A percentile compares a stretch with the other conserved stretches of the same genome.
Conservation (phyloP, 2,329 filamentous ascomycete genomes). For the Penicillium sp. region DNA sequence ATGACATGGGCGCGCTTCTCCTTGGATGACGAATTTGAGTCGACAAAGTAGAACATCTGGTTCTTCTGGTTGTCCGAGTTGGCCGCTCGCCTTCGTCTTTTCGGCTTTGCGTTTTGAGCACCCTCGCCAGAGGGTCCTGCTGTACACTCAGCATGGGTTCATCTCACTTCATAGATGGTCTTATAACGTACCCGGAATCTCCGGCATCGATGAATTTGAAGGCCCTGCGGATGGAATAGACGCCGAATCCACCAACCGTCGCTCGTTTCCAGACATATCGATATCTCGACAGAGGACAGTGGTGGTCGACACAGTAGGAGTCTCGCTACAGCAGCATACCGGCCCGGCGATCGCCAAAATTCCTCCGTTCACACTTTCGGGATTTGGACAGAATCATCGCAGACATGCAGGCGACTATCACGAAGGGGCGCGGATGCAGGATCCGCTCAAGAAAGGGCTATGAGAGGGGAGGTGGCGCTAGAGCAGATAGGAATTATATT, state of each 20-base stretch:
- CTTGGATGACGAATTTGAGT: slow-evolving; percentile 38
- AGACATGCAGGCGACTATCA: slow-evolving; percentile 8
- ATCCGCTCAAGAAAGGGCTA: slow-evolving; percentile 8
- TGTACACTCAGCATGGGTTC: slow-evolving; percentile 4
- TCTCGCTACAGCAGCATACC: slow-evolving; percentile 16
- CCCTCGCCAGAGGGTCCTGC: slow-evolving; percentile 20
- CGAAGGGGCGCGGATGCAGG: slow-evolving; percentile 2
- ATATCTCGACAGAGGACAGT: slow-evolving; percentile 5
- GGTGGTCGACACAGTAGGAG: slow-evolving; percentile 5
- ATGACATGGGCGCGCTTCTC: slow-evolving; percentile 45
- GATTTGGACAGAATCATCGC: slow-evolving; percentile 21
- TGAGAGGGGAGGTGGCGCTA: slow-evolving; percentile 5
- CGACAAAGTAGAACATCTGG: slow-evolving; percentile 41
- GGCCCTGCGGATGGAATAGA: slow-evolving; percentile 2
- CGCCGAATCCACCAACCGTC: slow-evolving; percentile 8
- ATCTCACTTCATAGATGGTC: not conserved
- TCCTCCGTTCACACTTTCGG: slow-evolving; percentile 20
- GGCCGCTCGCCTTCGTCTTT: slow-evolving; percentile 28
- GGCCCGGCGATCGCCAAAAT: slow-evolving; percentile 15
- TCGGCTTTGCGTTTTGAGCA: slow-evolving; percentile 16
- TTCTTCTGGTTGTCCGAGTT: slow-evolving; percentile 24
- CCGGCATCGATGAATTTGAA: slow-evolving; percentile 5
- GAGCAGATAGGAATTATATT: slow-evolving; percentile 5
- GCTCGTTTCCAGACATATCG: slow-evolving; percentile 17
- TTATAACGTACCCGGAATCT: slow-evolving; percentile 12